phyloP scores from a whole-genome alignment of 2,329 filamentous ascomycete species.

The Pseudocercospora fijiensis region DNA sequence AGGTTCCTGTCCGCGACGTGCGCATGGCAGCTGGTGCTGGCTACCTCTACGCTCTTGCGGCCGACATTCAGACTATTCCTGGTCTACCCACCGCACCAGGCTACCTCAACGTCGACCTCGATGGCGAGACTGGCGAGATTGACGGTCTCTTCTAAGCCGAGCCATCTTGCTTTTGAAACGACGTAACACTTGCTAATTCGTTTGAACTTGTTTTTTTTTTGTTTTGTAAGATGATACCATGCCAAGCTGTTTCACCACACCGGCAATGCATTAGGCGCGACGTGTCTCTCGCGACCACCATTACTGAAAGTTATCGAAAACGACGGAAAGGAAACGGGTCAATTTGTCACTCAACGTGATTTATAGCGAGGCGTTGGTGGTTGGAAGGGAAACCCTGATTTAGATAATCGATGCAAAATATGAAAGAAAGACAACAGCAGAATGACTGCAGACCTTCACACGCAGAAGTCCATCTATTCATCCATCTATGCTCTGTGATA shows the following conservation, averaged over 20 bases:
- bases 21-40: constrained; percentile 91
- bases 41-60: constrained; percentile 90
- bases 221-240: constrained; percentile 8
- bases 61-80: constrained; percentile 97
- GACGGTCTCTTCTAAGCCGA: constrained; percentile 73
- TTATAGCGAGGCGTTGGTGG: constrained; percentile 28
- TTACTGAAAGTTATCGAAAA: neutral
- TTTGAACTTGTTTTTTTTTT: constrained; percentile 3
- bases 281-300: constrained; percentile 16
- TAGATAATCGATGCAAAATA: neutral
- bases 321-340: constrained; percentile 9
- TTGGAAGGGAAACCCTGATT: neutral
- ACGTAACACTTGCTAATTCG: too few species aligned
- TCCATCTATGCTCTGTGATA: too few species aligned
- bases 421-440: neutral
- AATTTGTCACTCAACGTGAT: constrained; percentile 26
- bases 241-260: constrained; percentile 26
- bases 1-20: constrained; percentile 90
- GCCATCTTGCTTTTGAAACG: constrained; percentile 1
- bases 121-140: constrained; percentile 54
- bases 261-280: constrained; percentile 16
- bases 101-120: constrained; percentile 85
- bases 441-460: too few species aligned
- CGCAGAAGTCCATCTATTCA: too few species aligned
- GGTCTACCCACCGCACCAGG: constrained; percentile 92